Conservation (phyloP, 1,284 basidiomycete genomes). For the Trametes sp. region DNA sequence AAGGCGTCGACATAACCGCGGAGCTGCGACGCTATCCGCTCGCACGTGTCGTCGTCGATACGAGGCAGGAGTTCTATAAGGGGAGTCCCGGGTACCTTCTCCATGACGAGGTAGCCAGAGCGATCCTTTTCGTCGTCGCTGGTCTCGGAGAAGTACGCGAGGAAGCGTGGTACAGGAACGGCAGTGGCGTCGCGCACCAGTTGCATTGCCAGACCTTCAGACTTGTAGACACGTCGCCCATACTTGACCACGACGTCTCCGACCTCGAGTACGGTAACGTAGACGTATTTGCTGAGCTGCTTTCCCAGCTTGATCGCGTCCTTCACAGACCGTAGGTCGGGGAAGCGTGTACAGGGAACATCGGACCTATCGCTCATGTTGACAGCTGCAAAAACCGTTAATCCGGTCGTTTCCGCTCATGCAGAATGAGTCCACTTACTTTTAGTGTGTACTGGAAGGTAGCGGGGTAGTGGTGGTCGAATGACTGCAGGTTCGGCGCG, state of each 20-base stretch:
- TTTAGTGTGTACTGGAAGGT: no score
- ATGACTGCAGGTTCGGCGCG: no score
- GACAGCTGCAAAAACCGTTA: no score
- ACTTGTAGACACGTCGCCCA: conserved; percentile 2
- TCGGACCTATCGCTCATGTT: no score
- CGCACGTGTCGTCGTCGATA: not conserved
- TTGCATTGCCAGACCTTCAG: conserved; percentile 5
- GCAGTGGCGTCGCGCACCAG: not conserved
- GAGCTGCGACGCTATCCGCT: not conserved
- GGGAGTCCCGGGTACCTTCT: not conserved
- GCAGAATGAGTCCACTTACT: no score
- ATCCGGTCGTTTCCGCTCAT: no score
- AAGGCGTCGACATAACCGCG: not conserved
- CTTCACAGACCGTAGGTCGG: not conserved
- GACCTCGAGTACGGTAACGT: not conserved
- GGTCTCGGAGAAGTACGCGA: conserved; percentile 4
- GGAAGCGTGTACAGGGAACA: not conserved
- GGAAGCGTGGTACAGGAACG: not conserved
- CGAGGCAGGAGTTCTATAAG: not conserved
- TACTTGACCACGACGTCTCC: conserved; percentile 3
- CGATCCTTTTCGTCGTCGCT: not conserved
- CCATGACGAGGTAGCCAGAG: conserved; percentile 4
- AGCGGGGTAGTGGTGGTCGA: no score
- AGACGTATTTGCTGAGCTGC: conserved; percentile 11
- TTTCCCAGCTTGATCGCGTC: not conserved